A percentile compares a stretch with the other conserved stretches of the same genome.
Conservation (phyloP, 2,329 filamentous ascomycete genomes). For the Pseudogymnoascus sp. region DNA sequence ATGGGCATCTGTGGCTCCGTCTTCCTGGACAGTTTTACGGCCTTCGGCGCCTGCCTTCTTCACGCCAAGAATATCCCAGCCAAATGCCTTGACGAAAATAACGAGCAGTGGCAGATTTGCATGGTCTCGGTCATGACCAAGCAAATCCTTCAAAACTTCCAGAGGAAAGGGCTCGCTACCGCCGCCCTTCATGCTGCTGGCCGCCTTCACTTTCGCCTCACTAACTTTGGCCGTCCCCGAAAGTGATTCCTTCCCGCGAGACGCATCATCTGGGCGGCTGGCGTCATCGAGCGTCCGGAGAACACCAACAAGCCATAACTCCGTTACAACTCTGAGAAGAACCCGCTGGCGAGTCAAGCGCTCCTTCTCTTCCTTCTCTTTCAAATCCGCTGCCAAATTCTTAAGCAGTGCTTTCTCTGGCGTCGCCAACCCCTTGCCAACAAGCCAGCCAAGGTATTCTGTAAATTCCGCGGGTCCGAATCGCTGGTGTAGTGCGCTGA, state of each 20-base stretch:
- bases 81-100: slow-evolving; percentile 91
- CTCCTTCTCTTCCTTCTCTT: slow-evolving; percentile 94
- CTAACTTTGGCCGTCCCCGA: slow-evolving; percentile 51
- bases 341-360: slow-evolving; percentile 78
- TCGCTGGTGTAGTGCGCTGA: slow-evolving; percentile 90
- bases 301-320: slow-evolving; percentile 90
- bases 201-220: slow-evolving; percentile 49
- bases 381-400: slow-evolving; percentile 68
- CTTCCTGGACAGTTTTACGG: slow-evolving; percentile 77
- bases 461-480: slow-evolving; percentile 90
- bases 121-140: slow-evolving; percentile 90
- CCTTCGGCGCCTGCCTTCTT: slow-evolving; percentile 65
- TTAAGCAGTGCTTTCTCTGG: slow-evolving; percentile 83
- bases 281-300: slow-evolving; percentile 71
- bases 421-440: slow-evolving; percentile 84
- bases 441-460: slow-evolving; percentile 82
- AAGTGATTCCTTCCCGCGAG: slow-evolving; percentile 41
- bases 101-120: slow-evolving; percentile 85
- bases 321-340: slow-evolving; percentile 82
- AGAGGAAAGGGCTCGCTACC: slow-evolving; percentile 88
- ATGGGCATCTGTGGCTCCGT: slow-evolving; percentile 56
- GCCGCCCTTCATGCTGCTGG: slow-evolving; percentile 51
- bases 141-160: slow-evolving; percentile 93
- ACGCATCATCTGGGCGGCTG: slow-evolving; percentile 55
- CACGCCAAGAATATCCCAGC: slow-evolving; percentile 88